Percentiles rank a stretch among this genome's conserved stretches.
These are phyloP conservation scores for Ustilaginoidea virens DNA, from an alignment of 2,329 filamentous ascomycete species.

Conservation along the genomic window DNA sequence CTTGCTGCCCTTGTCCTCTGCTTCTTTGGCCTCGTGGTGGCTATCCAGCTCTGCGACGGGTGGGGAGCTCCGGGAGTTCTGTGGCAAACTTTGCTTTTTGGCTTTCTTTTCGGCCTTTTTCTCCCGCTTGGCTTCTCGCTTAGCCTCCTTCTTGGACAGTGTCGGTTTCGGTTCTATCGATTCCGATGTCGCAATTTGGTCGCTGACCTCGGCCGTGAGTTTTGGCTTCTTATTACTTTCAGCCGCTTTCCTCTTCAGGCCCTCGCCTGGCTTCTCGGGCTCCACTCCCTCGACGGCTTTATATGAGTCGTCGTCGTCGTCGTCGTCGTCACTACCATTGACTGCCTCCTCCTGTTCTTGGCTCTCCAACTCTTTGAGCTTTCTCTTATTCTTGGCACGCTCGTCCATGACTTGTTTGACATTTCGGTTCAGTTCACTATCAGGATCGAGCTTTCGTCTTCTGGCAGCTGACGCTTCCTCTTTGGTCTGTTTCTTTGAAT, in stretches of 20 bases:
- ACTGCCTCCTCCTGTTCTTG: slow-evolving; percentile 20
- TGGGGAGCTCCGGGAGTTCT: slow-evolving; percentile 4
- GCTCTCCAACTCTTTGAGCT: slow-evolving; percentile 49
- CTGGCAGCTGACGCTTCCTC: slow-evolving; percentile 71
- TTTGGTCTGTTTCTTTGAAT: slow-evolving; percentile 89
- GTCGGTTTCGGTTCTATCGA: slow-evolving; percentile 33
- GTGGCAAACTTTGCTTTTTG: slow-evolving; percentile 12
- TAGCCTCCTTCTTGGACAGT: slow-evolving; percentile 36
- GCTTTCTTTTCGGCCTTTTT: slow-evolving; percentile 21
- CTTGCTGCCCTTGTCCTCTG: slow-evolving; percentile 7
- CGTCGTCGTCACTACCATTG: slow-evolving; percentile 30
- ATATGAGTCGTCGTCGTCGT: slow-evolving; percentile 25
- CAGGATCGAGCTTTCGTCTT: slow-evolving; percentile 79
- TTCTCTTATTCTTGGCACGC: slow-evolving; percentile 60
- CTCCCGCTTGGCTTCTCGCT: slow-evolving; percentile 32
- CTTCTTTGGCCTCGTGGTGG: slow-evolving; percentile 9
- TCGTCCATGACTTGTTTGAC: slow-evolving; percentile 92
- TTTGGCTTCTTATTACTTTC: slow-evolving; percentile 43
- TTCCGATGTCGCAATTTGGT: slow-evolving; percentile 14
- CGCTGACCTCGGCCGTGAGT: slow-evolving; percentile 13
- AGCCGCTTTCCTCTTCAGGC: slow-evolving; percentile 33
- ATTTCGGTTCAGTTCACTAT: slow-evolving; percentile 62
- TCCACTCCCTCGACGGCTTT: slow-evolving; percentile 38
- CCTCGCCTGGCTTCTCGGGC: slow-evolving; percentile 47
- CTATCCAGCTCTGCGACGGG: no score